Conservation (phyloP, 208 protist species). For the Leishmania braziliensis region DNA sequence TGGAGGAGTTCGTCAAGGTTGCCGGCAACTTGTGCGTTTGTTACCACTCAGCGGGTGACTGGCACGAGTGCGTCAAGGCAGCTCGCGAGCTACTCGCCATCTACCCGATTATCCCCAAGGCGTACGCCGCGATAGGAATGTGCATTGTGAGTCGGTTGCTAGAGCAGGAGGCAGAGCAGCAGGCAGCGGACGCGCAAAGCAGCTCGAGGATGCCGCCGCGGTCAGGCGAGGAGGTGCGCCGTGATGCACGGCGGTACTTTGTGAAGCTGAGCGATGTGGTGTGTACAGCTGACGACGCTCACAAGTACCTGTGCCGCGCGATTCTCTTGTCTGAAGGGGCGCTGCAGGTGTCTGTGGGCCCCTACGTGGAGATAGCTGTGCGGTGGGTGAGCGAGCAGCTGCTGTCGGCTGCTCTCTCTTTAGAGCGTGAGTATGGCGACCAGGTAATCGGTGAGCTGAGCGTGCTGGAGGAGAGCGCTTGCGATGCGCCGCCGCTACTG, state of each 20-base stretch:
- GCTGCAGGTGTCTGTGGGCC: conserved; percentile 41
- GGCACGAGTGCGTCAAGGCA: conserved; percentile 33
- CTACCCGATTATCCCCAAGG: conserved; percentile 57
- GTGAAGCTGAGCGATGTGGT: conserved; percentile 38
- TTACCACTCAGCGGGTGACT: conserved; percentile 30
- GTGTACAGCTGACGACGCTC: conserved; percentile 53
- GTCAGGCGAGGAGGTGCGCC: conserved; percentile 35
- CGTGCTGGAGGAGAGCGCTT: conserved; percentile 13
- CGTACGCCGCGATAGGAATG: conserved; percentile 55
- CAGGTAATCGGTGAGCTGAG: conserved; percentile 27
- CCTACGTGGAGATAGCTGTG: conserved; percentile 41
- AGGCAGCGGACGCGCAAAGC: conserved; percentile 1
- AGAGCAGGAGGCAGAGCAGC: conserved; percentile 36
- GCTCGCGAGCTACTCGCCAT: conserved; percentile 42
- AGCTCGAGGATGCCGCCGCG: conserved; percentile 11
- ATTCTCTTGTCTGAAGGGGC: conserved; percentile 32
- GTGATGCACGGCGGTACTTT: conserved; percentile 37
- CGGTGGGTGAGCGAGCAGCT: conserved; percentile 49
- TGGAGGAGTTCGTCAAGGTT: conserved; percentile 54
- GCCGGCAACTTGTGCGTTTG: conserved; percentile 50
- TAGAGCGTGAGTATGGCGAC: conserved; percentile 40
- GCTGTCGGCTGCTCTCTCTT: conserved; percentile 36
- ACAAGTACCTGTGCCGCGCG: conserved; percentile 46
- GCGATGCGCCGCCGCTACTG: conserved; percentile 18
- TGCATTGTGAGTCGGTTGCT: conserved; percentile 44